Base-by-base conservation (phyloP, 352 stramenopile species). In the Plasmopara muralis region DNA sequence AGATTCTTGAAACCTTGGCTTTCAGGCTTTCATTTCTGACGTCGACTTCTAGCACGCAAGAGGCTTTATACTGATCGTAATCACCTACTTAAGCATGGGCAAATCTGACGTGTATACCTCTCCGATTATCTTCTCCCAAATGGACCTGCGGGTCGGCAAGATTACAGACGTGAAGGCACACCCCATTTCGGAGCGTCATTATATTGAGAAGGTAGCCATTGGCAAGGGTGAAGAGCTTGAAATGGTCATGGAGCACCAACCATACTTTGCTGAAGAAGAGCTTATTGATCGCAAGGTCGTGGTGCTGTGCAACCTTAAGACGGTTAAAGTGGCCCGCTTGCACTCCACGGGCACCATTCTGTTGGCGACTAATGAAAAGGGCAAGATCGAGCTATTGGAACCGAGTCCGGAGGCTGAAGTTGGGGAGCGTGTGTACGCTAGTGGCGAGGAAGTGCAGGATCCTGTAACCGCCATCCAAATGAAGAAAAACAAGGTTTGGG, bases 401-500 rank as follows among this genome's bases (percentile, higher is more conserved):
- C 78, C 78, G 8, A 68, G 60, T 14, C 64, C 68, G 0, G 75
- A 89, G 44, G 74, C 78, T 12, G 76, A 87, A 46, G 54, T 89
- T 28, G 78, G 78, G 47, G 78, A 89, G 57, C 74, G 75, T 52
- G 69, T 89, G 44, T 85, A 86, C 66, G 78, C 78, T 5, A 79
- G 70, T 34, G 78, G 78, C 47, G 78, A 89, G 55, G 78, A 89
- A 55, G 34, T 83, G 28, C 62, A 72, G 41, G 75, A 89, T 43
- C 78, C 78, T 14, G 76, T 89, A 40, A 89, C 78, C 8, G 63
- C 78, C 43, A 87, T 89, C 46, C 75, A 86, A 66, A 84, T 89
- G 73, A 89, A 89, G 72, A 89, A 89, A 70, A 85, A 87, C 70
- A 89, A 89, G 66, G 75, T 87, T 41, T 89, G 78, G 78, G 78